These are phyloP conservation scores for Podospora tetraspora DNA, from an alignment of 495 filamentous ascomycete species.

Conservation along the genomic window DNA sequence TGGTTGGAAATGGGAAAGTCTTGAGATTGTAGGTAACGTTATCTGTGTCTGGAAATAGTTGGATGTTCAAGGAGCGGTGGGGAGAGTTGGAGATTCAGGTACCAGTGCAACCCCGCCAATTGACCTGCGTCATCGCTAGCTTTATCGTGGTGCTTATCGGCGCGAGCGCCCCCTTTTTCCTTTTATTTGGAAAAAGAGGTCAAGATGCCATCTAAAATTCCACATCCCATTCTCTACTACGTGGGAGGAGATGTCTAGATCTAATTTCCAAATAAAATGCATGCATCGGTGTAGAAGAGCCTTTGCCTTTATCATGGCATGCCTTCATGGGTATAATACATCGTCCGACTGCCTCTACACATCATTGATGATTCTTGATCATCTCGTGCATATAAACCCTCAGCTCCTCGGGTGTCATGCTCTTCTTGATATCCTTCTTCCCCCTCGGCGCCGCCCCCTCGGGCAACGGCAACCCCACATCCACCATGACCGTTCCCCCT, in stretches of 20 bases:
- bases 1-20: neutral
- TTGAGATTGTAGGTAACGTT: neutral
- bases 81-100: neutral
- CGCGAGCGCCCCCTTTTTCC: neutral
- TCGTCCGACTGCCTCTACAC: neutral
- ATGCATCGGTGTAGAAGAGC: neutral
- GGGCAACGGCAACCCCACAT: slow-evolving; percentile 19
- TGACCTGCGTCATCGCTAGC: slow-evolving; percentile 9
- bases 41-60: neutral
- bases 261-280: neutral
- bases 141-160: slow-evolving; percentile 3
- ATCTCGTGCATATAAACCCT: slow-evolving; percentile 31
- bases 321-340: neutral
- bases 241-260: neutral
- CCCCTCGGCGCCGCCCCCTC: slow-evolving; percentile 1
- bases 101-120: neutral
- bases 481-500: slow-evolving; percentile 31
- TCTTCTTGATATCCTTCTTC: slow-evolving; percentile 16
- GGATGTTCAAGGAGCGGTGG: neutral
- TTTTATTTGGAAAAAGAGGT: neutral
- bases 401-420: slow-evolving; percentile 33
- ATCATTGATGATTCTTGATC: slow-evolving; percentile 30
- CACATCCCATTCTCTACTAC: neutral
- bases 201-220: neutral
- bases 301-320: neutral